These are phyloP conservation scores for Saturnispora gosingensis DNA, from an alignment of 805 yeast species.

Conservation along the genomic window DNA sequence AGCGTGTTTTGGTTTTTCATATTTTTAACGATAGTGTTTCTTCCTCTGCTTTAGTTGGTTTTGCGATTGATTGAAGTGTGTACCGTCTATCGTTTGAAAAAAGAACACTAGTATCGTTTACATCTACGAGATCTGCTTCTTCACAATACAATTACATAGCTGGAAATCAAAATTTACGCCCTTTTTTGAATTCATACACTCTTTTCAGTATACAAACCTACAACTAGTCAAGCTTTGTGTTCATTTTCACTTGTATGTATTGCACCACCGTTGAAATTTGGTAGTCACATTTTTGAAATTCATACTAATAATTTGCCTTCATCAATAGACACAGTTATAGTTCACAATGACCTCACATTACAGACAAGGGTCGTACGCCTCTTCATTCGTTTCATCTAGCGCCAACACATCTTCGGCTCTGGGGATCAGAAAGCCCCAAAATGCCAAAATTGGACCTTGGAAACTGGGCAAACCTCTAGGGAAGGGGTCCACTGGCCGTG, in stretches of 20 bases:
- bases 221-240: neutral
- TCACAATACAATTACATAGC: neutral
- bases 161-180: neutral
- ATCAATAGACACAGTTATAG: neutral
- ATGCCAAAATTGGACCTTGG: slow-evolving; percentile 82
- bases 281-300: neutral
- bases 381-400: slow-evolving; percentile 35
- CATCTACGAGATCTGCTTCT: neutral
- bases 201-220: neutral
- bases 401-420: slow-evolving; percentile 10
- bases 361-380: slow-evolving; percentile 53
- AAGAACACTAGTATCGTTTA: neutral
- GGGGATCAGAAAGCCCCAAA: slow-evolving; percentile 19
- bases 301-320: neutral
- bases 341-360: slow-evolving; percentile 32
- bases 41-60: neutral
- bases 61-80: neutral
- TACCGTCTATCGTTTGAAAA: neutral
- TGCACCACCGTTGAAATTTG: no score
- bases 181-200: neutral
- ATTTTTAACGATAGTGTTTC: neutral
- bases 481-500: slow-evolving; percentile 94
- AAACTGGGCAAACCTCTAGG: slow-evolving; percentile 90
- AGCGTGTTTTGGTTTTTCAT: neutral
- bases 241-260: neutral